Evolutionary conservation across 495 filamentous ascomycete genomes (phyloP), one percentile per base, ranked within the genome.

Genomic region (Lindgomyces ingoldianus): DNA sequence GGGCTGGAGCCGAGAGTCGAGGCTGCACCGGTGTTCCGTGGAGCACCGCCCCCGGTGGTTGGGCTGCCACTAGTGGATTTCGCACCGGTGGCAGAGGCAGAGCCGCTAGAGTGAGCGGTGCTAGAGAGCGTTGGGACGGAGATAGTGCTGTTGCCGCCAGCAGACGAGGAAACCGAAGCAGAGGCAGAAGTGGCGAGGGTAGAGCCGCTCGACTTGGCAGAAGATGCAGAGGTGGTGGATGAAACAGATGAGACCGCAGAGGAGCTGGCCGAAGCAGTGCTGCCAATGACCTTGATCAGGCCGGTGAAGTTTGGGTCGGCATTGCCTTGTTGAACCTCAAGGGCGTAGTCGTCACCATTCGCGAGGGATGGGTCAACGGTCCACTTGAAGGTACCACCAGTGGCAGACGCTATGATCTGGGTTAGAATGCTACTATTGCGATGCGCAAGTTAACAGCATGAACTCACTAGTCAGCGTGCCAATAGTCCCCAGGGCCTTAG

Each of bases 291-390:
- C 33, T 39, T 39, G 33, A 39, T 39, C 6, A 6, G 6, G 14
- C 14, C 14, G 14, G 6, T 39, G 33, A 39, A 77, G 70, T 79
- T 79, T n/a, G n/a, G n/a, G 63, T 56, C 39, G 44, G 66, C 47
- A 41, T 4, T 52, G 60, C 62, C 74, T 45, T 77, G 76, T 11
- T 30, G 65, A 64, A 77, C 72, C 60, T 73, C 61, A 21, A 77
- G 67, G 21, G 73, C 72, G 46, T 75, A 73, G 57, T 73, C 63
- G 24, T n/a, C 46, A 45, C 62, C 75, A 44, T 69, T 61, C 12
- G 67, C 59, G 18, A 78, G 44, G 21, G 59, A 62, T 4, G 59
- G 53, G 39, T 57, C 50, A 9, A 69, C 61, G 42, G 55, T 72
- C 69, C 70, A 75, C 45, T 61, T 67, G 67, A 60, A 75, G 22